phyloP scores from a whole-genome alignment of 305 asterid species.

The Fraxinus sp. region DNA sequence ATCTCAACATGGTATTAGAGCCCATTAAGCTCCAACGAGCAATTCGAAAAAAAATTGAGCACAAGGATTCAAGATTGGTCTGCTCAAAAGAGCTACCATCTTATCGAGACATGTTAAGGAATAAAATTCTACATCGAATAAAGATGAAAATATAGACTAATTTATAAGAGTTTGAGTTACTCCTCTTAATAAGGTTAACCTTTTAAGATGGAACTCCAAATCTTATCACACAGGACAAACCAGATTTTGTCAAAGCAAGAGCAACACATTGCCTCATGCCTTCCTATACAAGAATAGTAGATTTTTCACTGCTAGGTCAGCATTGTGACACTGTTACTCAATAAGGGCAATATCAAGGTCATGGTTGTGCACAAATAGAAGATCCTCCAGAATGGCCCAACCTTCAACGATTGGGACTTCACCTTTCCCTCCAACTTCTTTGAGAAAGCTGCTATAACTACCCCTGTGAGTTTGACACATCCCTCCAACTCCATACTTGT shows the following conservation, averaged over 20 bases:
- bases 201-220: too few relatives aligned
- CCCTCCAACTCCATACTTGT: not conserved
- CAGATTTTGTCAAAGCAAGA: not conserved
- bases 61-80: too few relatives aligned
- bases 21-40: too few relatives aligned
- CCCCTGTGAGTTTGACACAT: not conserved
- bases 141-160: too few relatives aligned
- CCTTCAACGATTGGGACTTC: not conserved
- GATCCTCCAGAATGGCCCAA: not conserved
- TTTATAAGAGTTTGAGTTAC: too few relatives aligned
- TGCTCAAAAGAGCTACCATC: too few relatives aligned
- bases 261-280: not conserved
- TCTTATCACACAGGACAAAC: not conserved
- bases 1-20: too few relatives aligned
- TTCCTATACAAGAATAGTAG: not conserved
- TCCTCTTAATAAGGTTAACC: too few relatives aligned
- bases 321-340: not conserved
- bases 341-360: too few relatives aligned
- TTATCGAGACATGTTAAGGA: too few relatives aligned
- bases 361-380: not conserved
- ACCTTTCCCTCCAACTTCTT: not conserved
- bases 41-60: too few relatives aligned
- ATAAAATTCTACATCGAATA: too few relatives aligned
- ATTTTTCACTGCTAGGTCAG: not conserved
- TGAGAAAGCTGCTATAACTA: not conserved